Evolutionary conservation across 148 eudicot genomes (phyloP), one percentile per base, ranked within the genome.

Genomic region (Dianthus caryophyllus): DNA sequence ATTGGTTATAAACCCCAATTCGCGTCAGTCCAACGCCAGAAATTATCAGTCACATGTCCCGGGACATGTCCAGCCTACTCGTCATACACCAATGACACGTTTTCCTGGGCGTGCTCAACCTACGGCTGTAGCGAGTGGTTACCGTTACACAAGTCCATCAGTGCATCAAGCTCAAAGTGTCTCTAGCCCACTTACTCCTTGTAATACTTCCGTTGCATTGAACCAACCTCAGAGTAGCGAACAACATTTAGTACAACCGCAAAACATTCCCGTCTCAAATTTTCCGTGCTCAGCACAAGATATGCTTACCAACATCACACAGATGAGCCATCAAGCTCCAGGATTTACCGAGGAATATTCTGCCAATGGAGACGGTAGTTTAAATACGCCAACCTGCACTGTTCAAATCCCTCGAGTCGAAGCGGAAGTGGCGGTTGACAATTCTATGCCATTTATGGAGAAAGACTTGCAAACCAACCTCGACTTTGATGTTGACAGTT

Each of bases 401-500:
- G 26, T 70, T 43, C 78, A 69, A 61, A 79, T 36, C 65, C 48
- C 67, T 47, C 59, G 24, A 41, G 49, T 30, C 49, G 66, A 66
- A 69, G 64, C 43, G 64, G 64, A 69, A 47, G 77, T 18, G 22
- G 55, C 74, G 26, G 25, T 58, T 43, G 46, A 73, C 56, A 63
- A 67, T 14, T 18, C 68, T 62, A 30, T 67, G 47, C 49, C 61
- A 7, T 17, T 58, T 13, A 9, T 56, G 17, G 80, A 73, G 67
- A 68, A 66, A 31, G 65, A 61, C 72, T 43, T 48, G 12, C 70
- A 49, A 30, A 55, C 55, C 12, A 59, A 47, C 17, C 54, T 67
- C 20, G 80, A 78, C 21, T 76, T 74, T n/a, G 79, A 65, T 47
- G 44, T 67, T 30, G 79, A 75, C 33, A 39, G 29, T 47, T 85